These are phyloP conservation scores for Fusarium metavorans DNA, from an alignment of 2,329 filamentous ascomycete species.

Conservation along the genomic window DNA sequence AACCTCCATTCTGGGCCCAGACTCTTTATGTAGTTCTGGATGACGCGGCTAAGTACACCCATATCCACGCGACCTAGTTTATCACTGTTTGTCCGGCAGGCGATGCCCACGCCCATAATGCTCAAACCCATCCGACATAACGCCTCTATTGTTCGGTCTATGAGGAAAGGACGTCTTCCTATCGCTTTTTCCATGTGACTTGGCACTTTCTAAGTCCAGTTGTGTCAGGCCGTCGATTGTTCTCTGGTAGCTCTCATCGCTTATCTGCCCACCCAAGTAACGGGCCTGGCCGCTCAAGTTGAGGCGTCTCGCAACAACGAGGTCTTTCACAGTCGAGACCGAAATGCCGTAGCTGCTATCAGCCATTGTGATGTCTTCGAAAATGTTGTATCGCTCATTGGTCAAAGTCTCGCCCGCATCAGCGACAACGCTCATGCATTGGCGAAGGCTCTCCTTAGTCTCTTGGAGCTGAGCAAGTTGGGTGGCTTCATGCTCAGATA, in stretches of 20 bases:
- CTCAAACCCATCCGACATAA: background rate
- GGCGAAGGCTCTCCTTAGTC: conserved; percentile 36
- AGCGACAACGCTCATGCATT: conserved; percentile 39
- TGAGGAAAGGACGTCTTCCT: background rate
- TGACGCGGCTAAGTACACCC: background rate
- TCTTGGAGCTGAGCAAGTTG: conserved; percentile 34
- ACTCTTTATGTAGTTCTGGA: background rate
- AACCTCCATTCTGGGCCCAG: too few relatives aligned
- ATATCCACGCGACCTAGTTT: background rate
- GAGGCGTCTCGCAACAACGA: conserved; percentile 37
- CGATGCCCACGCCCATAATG: background rate
- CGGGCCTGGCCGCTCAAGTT: conserved; percentile 31
- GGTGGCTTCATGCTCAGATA: conserved; percentile 18
- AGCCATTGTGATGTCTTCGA: conserved; percentile 41
- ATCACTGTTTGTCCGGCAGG: background rate
- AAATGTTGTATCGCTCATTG: conserved; percentile 39
- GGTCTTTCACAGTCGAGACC: conserved; percentile 42
- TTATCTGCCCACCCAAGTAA: conserved; percentile 23
- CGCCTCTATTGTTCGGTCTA: background rate
- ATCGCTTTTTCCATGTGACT: background rate
- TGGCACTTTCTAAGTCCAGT: background rate
- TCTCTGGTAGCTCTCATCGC: conserved; percentile 6
- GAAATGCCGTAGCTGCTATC: conserved; percentile 40
- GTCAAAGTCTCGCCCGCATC: conserved; percentile 29
- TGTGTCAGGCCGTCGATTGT: background rate